Base-by-base conservation (phyloP, 2,329 filamentous ascomycete species). In the Colletotrichum liriopes region DNA sequence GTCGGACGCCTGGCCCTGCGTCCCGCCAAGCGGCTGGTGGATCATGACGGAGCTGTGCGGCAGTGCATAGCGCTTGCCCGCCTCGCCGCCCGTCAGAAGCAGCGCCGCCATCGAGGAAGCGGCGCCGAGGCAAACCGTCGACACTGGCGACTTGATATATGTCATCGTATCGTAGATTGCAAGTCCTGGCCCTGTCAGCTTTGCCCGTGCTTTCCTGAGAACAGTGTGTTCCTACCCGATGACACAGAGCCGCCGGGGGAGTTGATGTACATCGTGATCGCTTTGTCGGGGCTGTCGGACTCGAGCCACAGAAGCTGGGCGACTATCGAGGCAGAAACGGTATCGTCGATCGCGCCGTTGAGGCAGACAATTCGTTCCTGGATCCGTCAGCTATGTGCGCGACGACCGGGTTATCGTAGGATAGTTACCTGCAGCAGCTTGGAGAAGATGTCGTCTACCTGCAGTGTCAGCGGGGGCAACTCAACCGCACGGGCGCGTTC, bases 121-220 rank as follows among this genome's bases (percentile, higher is more conserved):
- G 78, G 97, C 94, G 9, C 96, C 96, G 54, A 99, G 90, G 79
- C 96, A 98, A 39, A 99, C 96, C 0, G 96, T 99, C 54, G 93
- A 96, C 0, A 99, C 95, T 1, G 96, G 94, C 3, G 94, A 94
- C 73, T 93, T 92, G 80, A 99, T 98, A 82, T 99, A 99, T 77
- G 93, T 92, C 96, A 99, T 98, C 16, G 96, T 99, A 81, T 99
- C 96, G 87, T 99, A 99, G 78, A 99, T 98, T 35, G 96, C 95
- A 72, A 93, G 87, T 20, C 91, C 91, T 81, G 72, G 12, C 7
- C 3, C 9, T n/a, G 12, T 73, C 51, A 62, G 61, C 58, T 20
- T 32, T 14, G 5, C 8, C 20, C 35, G 23, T 37, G 0, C 26
- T 49, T 18, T 18, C 5, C 23, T 59, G 2, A 8, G 29, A 29